These are phyloP conservation scores for Xerophyta viscosa DNA, from an alignment of 106 monocot species.

Conservation along the genomic window DNA sequence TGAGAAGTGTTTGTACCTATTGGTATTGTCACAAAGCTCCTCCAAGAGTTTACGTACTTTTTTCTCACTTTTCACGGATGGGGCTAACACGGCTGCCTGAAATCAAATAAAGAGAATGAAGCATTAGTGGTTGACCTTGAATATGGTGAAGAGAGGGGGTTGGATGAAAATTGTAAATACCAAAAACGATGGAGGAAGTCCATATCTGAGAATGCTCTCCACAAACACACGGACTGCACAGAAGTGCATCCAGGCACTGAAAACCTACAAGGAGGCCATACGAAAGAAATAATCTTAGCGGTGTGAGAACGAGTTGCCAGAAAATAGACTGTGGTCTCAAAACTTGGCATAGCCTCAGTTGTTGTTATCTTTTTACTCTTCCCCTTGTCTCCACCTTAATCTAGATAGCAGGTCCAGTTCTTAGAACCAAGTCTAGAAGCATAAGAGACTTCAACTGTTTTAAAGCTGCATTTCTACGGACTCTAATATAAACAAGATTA, in stretches of 20 bases:
- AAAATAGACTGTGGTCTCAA: not conserved
- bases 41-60: slow-evolving; percentile 77
- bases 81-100: slow-evolving; percentile 70
- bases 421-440: too few species aligned
- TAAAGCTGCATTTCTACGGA: too few species aligned
- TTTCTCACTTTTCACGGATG: slow-evolving; percentile 83
- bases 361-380: too few species aligned
- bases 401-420: too few species aligned
- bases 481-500: too few species aligned
- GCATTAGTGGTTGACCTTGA: not conserved
- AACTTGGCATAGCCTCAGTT: too few species aligned
- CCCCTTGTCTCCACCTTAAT: too few species aligned
- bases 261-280: too few species aligned
- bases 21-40: slow-evolving; percentile 42
- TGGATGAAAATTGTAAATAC: slow-evolving; percentile 20
- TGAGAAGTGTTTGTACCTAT: slow-evolving; percentile 42
- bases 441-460: too few species aligned
- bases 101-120: slow-evolving; percentile 2
- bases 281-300: slow-evolving; percentile 1
- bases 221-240: slow-evolving; percentile 81
- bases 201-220: slow-evolving; percentile 99
- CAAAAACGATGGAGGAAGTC: slow-evolving; percentile 86
- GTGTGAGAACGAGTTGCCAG: not conserved
- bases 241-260: slow-evolving; percentile 99
- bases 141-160: not conserved